Evolutionary conservation across 2,329 filamentous ascomycete genomes (phyloP).

Genomic region (Periglandula ipomoeae): DNA sequence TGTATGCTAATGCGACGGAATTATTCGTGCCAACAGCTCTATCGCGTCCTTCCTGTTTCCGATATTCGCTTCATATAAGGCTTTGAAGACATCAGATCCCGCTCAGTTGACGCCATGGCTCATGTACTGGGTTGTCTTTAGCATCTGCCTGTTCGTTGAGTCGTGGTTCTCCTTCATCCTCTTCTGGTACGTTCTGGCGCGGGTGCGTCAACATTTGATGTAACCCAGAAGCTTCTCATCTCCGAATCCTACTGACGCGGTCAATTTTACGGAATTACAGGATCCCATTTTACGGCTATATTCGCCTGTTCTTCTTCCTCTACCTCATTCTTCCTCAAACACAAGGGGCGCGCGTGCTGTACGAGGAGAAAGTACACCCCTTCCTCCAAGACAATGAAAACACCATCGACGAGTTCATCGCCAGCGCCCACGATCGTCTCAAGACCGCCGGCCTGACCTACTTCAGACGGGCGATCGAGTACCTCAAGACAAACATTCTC

Average conservation of each 20-base stretch:
- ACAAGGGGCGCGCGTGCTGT: conserved; percentile 82
- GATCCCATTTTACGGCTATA: conserved; percentile 90
- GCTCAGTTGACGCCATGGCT: conserved; percentile 91
- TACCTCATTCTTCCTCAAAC: conserved; percentile 97
- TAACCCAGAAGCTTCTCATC: not conserved
- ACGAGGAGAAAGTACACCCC: conserved; percentile 77
- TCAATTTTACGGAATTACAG: conserved; percentile 25
- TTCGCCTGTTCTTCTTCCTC: conserved; percentile 77
- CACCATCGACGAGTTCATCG: conserved; percentile 86
- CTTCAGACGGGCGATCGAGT: conserved; percentile 60
- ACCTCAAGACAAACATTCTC: conserved; percentile 68
- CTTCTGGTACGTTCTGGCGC: conserved; percentile 48
- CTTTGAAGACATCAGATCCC: conserved; percentile 84
- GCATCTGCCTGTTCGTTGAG: conserved; percentile 71
- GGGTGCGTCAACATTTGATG: no score
- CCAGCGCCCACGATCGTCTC: conserved; percentile 67
- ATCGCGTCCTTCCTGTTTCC: conserved; percentile 87
- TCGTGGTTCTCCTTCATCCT: conserved; percentile 84
- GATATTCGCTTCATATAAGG: conserved; percentile 96
- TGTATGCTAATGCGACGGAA: conserved; percentile 1
- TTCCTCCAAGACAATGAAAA: conserved; percentile 81
- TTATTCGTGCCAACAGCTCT: conserved; percentile 47
- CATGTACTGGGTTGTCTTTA: conserved; percentile 97
- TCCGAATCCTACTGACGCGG: not conserved
- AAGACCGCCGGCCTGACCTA: conserved; percentile 70